phyloP scores from a whole-genome alignment of 2,329 filamentous ascomycete genomes.

The Ophiocordyceps camponoti-leonardi region DNA sequence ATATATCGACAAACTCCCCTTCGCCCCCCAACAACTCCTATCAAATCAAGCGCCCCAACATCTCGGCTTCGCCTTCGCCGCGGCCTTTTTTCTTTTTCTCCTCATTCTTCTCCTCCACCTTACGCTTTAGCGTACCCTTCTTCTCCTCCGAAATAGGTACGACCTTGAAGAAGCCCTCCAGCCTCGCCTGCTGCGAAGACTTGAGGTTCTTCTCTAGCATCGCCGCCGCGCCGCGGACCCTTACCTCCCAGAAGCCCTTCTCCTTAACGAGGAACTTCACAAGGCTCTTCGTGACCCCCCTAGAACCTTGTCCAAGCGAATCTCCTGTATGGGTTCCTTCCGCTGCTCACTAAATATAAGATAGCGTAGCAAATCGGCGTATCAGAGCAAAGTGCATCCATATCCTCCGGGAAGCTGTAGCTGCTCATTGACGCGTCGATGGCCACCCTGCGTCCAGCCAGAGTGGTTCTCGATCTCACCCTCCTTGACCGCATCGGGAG shows the following conservation, averaged over 20 bases:
- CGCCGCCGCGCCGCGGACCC: conserved; percentile 63
- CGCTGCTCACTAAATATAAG: conserved; percentile 94
- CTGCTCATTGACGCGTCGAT: conserved; percentile 91
- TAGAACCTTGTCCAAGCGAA: conserved; percentile 71
- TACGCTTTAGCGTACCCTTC: conserved; percentile 73
- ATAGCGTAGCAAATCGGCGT: conserved; percentile 79
- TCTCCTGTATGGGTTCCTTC: conserved; percentile 95
- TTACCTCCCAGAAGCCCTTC: conserved; percentile 93
- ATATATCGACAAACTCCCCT: too few relatives aligned
- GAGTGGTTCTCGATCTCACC: conserved; percentile 99
- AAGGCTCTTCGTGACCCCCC: conserved; percentile 75
- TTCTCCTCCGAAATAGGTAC: conserved; percentile 76
- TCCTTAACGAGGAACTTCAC: conserved; percentile 81
- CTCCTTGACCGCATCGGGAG: conserved; percentile 87
- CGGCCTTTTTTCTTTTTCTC: conserved; percentile 95
- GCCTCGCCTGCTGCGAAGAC: conserved; percentile 70
- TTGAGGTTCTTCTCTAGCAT: conserved; percentile 83
- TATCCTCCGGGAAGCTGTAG: conserved; percentile 97
- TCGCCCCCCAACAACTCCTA: background rate
- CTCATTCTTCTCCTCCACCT: conserved; percentile 80
- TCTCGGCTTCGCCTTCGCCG: conserved; percentile 64
- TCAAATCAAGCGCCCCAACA: background rate
- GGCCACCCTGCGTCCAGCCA: conserved; percentile 89
- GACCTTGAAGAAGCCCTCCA: conserved; percentile 96
- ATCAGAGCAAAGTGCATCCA: conserved; percentile 90